phyloP scores from a whole-genome alignment of 1,284 basidiomycete species.

The Inonotus obliquus region DNA sequence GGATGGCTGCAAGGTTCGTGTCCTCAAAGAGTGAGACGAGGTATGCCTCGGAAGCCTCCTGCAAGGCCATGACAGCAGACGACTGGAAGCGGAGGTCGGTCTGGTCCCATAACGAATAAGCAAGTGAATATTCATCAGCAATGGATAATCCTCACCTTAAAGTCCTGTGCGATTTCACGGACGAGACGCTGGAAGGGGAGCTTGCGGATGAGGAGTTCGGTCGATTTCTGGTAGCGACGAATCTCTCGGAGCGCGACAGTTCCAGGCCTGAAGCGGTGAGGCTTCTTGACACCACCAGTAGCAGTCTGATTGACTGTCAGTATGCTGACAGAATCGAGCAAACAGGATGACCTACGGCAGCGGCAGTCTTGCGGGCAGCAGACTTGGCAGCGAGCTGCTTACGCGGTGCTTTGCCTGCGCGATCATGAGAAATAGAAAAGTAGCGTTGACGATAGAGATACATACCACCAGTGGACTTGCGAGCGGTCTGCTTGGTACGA shows the following conservation, averaged over 20 bases:
- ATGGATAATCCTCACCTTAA: conserved; percentile 46
- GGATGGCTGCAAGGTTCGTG: conserved; percentile 65
- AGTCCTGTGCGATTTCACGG: conserved; percentile 68
- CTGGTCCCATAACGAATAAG: conserved; percentile 31
- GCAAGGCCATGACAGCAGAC: conserved; percentile 72
- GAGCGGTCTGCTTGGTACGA: conserved; percentile 25
- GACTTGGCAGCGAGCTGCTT: conserved; percentile 65
- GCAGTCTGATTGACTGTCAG: conserved; percentile 30
- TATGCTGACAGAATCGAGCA: background rate
- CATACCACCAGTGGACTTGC: conserved; percentile 25
- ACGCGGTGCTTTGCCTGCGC: conserved; percentile 47
- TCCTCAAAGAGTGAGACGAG: conserved; percentile 75
- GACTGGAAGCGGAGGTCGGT: conserved; percentile 82
- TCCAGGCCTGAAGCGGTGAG: conserved; percentile 55
- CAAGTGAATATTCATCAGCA: background rate
- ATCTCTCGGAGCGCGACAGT: conserved; percentile 85
- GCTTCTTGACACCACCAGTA: conserved; percentile 77
- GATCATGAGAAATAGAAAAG: background rate
- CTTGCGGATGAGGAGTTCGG: conserved; percentile 74
- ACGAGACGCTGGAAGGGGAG: conserved; percentile 74
- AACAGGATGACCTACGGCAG: conserved; percentile 28
- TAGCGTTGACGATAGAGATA: conserved; percentile 13
- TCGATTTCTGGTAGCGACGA: conserved; percentile 79
- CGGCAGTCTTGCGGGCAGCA: conserved; percentile 44
- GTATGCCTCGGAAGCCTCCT: conserved; percentile 75